Evolutionary conservation across 176 grass and related monocot genomes (phyloP).

Genomic region (Poa annua): DNA sequence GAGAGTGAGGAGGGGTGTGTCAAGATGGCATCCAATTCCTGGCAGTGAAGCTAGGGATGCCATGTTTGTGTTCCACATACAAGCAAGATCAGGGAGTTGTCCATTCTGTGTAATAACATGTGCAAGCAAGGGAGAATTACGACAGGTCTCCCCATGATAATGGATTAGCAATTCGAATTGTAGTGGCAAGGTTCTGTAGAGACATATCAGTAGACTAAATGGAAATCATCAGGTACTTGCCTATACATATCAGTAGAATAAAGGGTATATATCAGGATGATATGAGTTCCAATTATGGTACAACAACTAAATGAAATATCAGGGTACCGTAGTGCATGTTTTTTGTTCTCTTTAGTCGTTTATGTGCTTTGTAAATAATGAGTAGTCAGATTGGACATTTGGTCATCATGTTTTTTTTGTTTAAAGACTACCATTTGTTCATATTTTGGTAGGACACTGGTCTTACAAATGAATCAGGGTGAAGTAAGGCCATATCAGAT

Average conservation of each 20-base stretch:
- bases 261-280: not conserved
- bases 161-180: not conserved
- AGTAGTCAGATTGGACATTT: not conserved
- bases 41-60: not conserved
- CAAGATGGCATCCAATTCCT: not conserved
- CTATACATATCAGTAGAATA: not conserved
- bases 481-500: slow-evolving; percentile 4
- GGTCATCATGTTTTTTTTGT: not conserved
- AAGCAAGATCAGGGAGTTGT: not conserved
- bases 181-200: not conserved
- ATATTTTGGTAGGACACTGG: not conserved
- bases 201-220: not conserved
- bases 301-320: not conserved
- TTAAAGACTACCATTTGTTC: not conserved
- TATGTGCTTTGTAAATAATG: not conserved
- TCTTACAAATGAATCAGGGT: slow-evolving; percentile 6
- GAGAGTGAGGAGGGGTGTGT: not conserved
- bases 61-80: not conserved
- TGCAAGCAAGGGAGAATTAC: not conserved
- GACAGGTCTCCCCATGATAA: not conserved
- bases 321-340: not conserved
- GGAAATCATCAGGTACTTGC: not conserved
- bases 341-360: not conserved
- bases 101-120: not conserved
- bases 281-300: not conserved